phyloP scores from a whole-genome alignment of 768 basidiomycete genomes.

The Lactarius evosmus region DNA sequence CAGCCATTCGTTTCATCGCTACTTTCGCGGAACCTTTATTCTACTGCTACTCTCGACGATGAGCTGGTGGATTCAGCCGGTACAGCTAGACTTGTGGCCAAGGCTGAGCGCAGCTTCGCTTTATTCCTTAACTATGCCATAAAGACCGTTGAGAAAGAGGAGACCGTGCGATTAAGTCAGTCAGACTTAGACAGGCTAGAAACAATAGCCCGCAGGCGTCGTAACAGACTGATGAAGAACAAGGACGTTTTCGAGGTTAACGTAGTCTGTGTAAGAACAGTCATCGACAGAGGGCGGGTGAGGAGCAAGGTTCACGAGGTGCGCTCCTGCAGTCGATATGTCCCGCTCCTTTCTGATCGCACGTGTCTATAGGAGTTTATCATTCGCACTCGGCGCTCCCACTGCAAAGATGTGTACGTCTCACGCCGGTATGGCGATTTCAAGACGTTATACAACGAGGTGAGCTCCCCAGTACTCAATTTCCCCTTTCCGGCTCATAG shows the following conservation, averaged over 20 bases:
- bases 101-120: constrained; percentile 80
- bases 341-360: constrained; percentile 3
- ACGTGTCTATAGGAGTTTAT: constrained; percentile 76
- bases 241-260: constrained; percentile 83
- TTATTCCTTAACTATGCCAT: constrained; percentile 80
- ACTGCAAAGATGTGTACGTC: constrained; percentile 76
- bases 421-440: constrained; percentile 96
- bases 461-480: constrained; percentile 34
- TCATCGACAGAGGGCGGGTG: constrained; percentile 80
- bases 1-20: constrained; percentile 90
- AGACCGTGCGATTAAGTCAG: constrained; percentile 87
- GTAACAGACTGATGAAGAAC: constrained; percentile 44
- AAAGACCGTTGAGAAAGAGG: constrained; percentile 80
- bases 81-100: constrained; percentile 65
- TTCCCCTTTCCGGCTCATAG: constrained; percentile 20
- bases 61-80: constrained; percentile 49
- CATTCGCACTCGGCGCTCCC: constrained; percentile 76
- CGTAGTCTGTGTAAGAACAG: constrained; percentile 80
- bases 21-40: constrained; percentile 72
- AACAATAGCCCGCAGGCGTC: constrained; percentile 59
- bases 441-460: constrained; percentile 81
- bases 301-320: constrained; percentile 87
- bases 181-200: constrained; percentile 79
- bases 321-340: constrained; percentile 31
- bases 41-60: constrained; percentile 58